Percentiles rank a stretch among this genome's conserved stretches.
These are phyloP conservation scores for Sclerotinia trifoliorum DNA, from an alignment of 2,329 filamentous ascomycete genomes.

Conservation along the genomic window DNA sequence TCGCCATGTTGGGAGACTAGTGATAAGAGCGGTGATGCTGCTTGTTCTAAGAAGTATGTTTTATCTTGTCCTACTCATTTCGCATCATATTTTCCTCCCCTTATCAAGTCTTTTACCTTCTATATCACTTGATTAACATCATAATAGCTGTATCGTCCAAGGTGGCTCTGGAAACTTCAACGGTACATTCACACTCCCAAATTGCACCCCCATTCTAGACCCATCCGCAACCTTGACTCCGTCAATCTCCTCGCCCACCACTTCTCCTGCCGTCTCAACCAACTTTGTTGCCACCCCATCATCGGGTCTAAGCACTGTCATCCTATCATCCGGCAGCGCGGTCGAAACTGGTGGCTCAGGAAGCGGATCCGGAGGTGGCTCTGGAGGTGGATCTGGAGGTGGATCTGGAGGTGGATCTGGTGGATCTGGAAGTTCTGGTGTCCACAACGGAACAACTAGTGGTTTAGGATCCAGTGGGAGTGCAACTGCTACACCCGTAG, in stretches of 20 bases:
- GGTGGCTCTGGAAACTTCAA: slow-evolving; percentile 39
- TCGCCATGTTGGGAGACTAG: slow-evolving; percentile 46
- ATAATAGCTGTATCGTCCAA: slow-evolving; percentile 46
- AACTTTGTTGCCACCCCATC: background rate
- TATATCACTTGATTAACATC: background rate
- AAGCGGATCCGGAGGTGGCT: background rate
- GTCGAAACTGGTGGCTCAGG: slow-evolving; percentile 17
- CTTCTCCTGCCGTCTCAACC: slow-evolving; percentile 27
- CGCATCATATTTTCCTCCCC: background rate
- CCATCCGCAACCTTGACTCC: slow-evolving; percentile 24
- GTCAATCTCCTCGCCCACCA: slow-evolving; percentile 18
- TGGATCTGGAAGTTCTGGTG: slow-evolving; percentile 1
- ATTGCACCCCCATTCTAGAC: slow-evolving; percentile 27
- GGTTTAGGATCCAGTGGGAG: slow-evolving; percentile 4
- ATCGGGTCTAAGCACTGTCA: background rate
- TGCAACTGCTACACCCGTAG: slow-evolving; percentile 25
- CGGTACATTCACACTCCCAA: slow-evolving; percentile 43
- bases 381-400: background rate
- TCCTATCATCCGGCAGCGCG: background rate
- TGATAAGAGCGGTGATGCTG: slow-evolving; percentile 45
- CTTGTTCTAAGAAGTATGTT: slow-evolving; percentile 48
- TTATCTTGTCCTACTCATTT: background rate
- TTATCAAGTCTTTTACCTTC: background rate
- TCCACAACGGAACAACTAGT: slow-evolving; percentile 13
- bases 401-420: slow-evolving; percentile 6